Conservation (phyloP, 192 early-diverging fungal genomes). For the Coemansia sp. region DNA sequence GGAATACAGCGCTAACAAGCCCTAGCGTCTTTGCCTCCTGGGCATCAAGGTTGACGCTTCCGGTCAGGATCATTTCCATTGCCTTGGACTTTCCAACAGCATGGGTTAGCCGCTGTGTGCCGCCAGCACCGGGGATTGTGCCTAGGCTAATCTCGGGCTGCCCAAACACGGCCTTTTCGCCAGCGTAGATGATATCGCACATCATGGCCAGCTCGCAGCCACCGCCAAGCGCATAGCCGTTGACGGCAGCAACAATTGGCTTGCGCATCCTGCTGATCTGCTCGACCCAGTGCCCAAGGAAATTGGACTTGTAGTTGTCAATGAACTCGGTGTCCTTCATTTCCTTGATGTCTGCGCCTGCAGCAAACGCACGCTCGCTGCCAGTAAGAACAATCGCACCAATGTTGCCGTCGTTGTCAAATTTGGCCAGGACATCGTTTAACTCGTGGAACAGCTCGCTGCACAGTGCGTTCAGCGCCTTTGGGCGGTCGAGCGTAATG, state of each 20-base stretch:
- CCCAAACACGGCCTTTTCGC: conserved; percentile 93
- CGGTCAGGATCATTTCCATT: conserved; percentile 95
- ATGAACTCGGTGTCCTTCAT: conserved; percentile 90
- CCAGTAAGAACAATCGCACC: conserved; percentile 95
- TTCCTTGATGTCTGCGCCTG: conserved; percentile 99
- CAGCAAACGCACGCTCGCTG: conserved; percentile 94
- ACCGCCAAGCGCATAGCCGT: conserved; percentile 96
- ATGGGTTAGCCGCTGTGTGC: conserved; percentile 80
- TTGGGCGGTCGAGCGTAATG: conserved; percentile 89
- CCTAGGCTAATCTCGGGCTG: conserved; percentile 99
- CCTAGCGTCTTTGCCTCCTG: conserved; percentile 80
- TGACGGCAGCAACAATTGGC: conserved; percentile 97
- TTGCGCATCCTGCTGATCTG: conserved; percentile 88
- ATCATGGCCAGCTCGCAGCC: conserved; percentile 99
- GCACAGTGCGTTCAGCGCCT: conserved; percentile 95
- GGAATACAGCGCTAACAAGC: conserved; percentile 88
- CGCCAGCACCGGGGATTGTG: conserved; percentile 90
- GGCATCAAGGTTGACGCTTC: conserved; percentile 77
- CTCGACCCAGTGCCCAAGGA: conserved; percentile 89
- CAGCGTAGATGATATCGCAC: conserved; percentile 99
- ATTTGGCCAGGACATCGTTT: conserved; percentile 77
- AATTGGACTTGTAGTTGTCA: conserved; percentile 86
- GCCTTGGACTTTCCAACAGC: conserved; percentile 98
- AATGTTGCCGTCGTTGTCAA: conserved; percentile 73
- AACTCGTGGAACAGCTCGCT: conserved; percentile 90